Conservation (phyloP, 2,329 filamentous ascomycete genomes). For the Fusarium buharicum region DNA sequence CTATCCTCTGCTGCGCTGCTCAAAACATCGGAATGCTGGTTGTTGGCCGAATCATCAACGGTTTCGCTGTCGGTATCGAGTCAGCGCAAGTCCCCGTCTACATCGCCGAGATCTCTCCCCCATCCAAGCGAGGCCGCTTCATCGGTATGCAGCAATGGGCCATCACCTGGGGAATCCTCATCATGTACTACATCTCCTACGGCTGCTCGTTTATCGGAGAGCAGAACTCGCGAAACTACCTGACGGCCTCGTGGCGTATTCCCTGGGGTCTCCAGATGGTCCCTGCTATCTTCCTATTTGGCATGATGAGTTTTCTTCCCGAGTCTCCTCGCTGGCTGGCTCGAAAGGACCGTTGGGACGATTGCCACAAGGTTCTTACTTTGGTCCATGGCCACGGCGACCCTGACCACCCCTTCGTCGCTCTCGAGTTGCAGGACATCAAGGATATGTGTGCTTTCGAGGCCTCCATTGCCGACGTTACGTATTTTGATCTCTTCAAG, state of each 20-base stretch:
- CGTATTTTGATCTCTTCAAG: conserved; percentile 76
- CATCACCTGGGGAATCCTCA: conserved; percentile 76
- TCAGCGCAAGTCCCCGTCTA: conserved; percentile 77
- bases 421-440: conserved; percentile 77
- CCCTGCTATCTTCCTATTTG: conserved; percentile 67
- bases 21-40: conserved; percentile 53
- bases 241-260: conserved; percentile 65
- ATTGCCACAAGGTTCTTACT: conserved; percentile 58
- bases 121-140: conserved; percentile 49
- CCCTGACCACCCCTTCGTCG: conserved; percentile 70
- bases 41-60: conserved; percentile 70
- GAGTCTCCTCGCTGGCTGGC: conserved; percentile 73
- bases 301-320: conserved; percentile 66
- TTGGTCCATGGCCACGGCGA: conserved; percentile 75
- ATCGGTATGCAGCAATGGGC: conserved; percentile 75
- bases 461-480: conserved; percentile 72
- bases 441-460: conserved; percentile 79
- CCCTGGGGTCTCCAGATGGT: conserved; percentile 71
- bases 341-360: conserved; percentile 72
- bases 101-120: conserved; percentile 75
- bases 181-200: conserved; percentile 75
- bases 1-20: conserved; percentile 57
- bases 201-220: conserved; percentile 68
- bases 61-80: conserved; percentile 69
- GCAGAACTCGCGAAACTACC: conserved; percentile 58